Evolutionary conservation across 1,284 basidiomycete species (phyloP).

Genomic region (Malassezia japonica): DNA sequence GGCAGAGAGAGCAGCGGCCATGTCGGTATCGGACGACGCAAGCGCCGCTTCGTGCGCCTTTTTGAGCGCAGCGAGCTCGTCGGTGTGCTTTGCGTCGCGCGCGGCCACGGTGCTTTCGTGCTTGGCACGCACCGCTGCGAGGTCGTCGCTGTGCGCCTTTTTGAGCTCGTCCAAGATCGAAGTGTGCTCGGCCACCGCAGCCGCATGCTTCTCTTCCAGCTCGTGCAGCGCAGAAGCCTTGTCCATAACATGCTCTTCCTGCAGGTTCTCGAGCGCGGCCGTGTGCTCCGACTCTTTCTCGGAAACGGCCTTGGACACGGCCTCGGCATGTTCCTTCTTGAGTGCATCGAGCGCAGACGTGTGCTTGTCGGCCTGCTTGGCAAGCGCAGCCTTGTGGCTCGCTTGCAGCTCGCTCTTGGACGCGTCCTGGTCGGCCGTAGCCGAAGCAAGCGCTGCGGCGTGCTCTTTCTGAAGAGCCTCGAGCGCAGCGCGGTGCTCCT

Average conservation of each 20-base stretch:
- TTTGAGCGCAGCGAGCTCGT: conserved; percentile 16
- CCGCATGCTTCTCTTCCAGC: no score
- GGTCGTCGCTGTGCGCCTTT: no score
- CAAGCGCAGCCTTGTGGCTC: background rate
- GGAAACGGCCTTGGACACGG: background rate
- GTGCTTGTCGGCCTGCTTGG: background rate
- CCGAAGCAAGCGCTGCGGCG: conserved; percentile 3
- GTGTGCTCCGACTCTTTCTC: background rate
- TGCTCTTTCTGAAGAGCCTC: conserved; percentile 21
- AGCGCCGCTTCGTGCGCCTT: conserved; percentile 7
- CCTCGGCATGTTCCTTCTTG: background rate
- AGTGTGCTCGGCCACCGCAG: no score
- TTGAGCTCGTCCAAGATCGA: no score
- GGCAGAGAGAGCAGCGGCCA: no score
- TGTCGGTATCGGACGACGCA: no score
- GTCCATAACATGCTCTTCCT: no score
- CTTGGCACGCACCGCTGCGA: no score
- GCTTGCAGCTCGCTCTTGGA: no score
- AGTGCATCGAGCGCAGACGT: background rate
- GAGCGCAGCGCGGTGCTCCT: conserved; percentile 20
- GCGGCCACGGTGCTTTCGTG: background rate
- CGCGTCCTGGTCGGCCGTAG: conserved; percentile 1
- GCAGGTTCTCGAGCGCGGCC: conserved; percentile 9
- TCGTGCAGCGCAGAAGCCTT: no score
- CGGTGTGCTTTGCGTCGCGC: conserved; percentile 12